Conservation (phyloP, 1,284 basidiomycete genomes). For the Ustilago cynodontis region DNA sequence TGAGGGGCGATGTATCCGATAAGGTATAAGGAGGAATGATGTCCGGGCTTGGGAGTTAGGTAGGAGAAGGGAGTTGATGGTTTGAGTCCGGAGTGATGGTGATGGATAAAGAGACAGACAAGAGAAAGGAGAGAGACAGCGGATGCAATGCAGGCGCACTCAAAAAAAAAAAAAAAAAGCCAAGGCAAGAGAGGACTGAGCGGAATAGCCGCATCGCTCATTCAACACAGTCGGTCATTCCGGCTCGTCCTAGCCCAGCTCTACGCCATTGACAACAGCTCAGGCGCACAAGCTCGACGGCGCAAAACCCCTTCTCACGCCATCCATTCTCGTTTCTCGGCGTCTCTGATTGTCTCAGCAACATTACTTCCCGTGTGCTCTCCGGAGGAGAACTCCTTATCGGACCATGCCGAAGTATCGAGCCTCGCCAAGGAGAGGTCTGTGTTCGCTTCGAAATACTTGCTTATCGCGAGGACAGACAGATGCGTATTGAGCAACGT, state of each 20-base stretch:
- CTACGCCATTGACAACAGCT: background rate
- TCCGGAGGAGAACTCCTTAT: background rate
- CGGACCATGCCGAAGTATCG: background rate
- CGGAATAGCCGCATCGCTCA: constrained; percentile 11
- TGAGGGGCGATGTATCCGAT: background rate
- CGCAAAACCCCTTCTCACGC: background rate
- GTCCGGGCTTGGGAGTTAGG: background rate
- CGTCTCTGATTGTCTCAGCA: too few relatives aligned
- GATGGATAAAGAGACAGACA: background rate
- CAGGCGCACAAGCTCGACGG: background rate
- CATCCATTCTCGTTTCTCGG: background rate
- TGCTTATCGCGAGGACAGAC: too few relatives aligned
- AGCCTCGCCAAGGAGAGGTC: background rate
- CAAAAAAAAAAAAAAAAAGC: background rate
- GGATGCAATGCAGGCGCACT: constrained; percentile 13
- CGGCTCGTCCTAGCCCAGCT: background rate
- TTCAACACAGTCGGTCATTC: background rate
- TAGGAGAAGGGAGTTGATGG: constrained; percentile 2
- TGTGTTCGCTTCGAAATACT: background rate
- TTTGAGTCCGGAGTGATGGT: background rate
- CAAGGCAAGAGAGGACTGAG: background rate
- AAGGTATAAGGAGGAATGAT: background rate
- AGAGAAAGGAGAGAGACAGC: background rate
- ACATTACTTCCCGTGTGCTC: background rate
- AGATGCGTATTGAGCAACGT: too few relatives aligned